Evolutionary conservation across 1,139 yeast species (phyloP), one percentile per base, ranked within the genome.

Genomic region (Candida sp.): DNA sequence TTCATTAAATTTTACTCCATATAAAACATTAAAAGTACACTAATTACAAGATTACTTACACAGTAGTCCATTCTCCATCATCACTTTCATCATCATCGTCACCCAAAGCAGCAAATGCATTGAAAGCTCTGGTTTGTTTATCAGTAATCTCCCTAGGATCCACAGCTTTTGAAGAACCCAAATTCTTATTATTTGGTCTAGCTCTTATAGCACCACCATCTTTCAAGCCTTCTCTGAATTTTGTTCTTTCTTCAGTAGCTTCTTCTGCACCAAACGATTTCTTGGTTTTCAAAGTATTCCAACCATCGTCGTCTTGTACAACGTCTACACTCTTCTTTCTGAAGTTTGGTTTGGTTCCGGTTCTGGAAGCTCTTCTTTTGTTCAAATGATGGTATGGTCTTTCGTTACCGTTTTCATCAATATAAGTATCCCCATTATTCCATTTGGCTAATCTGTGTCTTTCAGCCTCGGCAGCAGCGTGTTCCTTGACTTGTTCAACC

Each of bases 61-160:
- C 39, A 29, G 39, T 37, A 27, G 39, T 29, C 39, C 33, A 27
- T 27, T 37, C 39, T 9, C 23, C 37, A 32, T 32, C 34, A 32
- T 32, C 34, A n/a, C 15, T 54, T 27, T 72, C 79, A 42, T 79
- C 85, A 39, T 74, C 82, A 37, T 81, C 89, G 47, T 73, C 81
- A 39, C 79, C 85, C 58, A 86, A 77, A 33, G 91, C 91, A 53
- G 83, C 90, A 61, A 86, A 86, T 7, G 93, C 91, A 64, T 86
- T 86, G 72, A 85, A 86, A 25, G 79, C 71, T 40, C 73, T 75
- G 50, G 79, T 79, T 49, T 79, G 86, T 53, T 83, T 79, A 52
- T 83, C 88, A 36, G 87, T 81, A 54, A 79, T 73, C 57, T 85
- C 91, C 58, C 85, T 77, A 27, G 87, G 74, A 58, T 84, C 90